phyloP scores from a whole-genome alignment of 2,329 filamentous ascomycete species.

The Claviceps pusilla region DNA sequence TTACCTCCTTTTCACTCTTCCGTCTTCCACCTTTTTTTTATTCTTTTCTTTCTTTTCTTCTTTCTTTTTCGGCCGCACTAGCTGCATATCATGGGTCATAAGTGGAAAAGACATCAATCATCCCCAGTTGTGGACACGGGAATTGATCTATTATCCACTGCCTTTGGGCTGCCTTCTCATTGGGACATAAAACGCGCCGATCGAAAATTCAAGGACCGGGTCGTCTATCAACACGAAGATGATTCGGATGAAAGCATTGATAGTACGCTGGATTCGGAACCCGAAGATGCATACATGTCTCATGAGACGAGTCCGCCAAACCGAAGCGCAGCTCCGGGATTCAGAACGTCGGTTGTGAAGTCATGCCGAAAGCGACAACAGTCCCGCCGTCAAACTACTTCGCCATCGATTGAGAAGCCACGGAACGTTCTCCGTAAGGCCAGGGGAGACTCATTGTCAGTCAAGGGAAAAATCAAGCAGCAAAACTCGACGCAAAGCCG shows the following conservation, averaged over 20 bases:
- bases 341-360: background rate
- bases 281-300: background rate
- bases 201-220: background rate
- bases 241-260: slow-evolving; percentile 1
- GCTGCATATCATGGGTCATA: slow-evolving; percentile 9
- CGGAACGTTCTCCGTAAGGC: background rate
- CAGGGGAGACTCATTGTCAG: background rate
- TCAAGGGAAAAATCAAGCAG: background rate
- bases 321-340: background rate
- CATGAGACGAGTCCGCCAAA: background rate
- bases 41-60: background rate
- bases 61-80: background rate
- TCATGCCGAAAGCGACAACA: slow-evolving; percentile 1
- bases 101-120: background rate
- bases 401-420: background rate
- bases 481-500: background rate
- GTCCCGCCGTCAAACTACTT: background rate
- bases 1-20: background rate
- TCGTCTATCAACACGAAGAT: background rate
- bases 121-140: slow-evolving; percentile 3
- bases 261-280: background rate
- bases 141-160: slow-evolving; percentile 14
- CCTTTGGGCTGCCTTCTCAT: slow-evolving; percentile 14
- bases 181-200: slow-evolving; percentile 4
- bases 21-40: background rate